phyloP scores from a whole-genome alignment of 106 monocot species.

The Platanthera zijinensis region DNA sequence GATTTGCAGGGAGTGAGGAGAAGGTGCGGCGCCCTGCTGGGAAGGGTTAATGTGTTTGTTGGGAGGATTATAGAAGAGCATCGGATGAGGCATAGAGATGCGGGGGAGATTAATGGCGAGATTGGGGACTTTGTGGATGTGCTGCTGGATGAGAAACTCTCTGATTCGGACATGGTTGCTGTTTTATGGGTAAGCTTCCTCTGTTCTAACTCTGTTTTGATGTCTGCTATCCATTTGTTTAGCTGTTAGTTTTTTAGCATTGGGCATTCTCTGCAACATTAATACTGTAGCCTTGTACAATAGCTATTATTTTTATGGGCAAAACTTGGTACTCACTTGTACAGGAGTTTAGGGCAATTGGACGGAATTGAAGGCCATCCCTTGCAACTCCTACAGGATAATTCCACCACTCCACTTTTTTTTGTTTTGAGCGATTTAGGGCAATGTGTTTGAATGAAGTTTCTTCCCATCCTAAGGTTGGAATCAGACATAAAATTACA shows the following conservation, averaged over 20 bases:
- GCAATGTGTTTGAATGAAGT: too few relatives aligned
- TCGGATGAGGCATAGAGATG: conserved; percentile 16
- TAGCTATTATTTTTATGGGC: too few relatives aligned
- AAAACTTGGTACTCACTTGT: too few relatives aligned
- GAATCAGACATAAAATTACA: too few relatives aligned
- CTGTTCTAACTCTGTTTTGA: neutral
- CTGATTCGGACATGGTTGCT: conserved; percentile 54
- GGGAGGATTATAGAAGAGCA: conserved; percentile 52
- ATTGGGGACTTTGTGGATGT: conserved; percentile 45
- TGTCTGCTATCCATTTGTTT: neutral
- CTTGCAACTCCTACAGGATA: too few relatives aligned
- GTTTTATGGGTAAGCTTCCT: conserved; percentile 39
- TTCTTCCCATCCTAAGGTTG: too few relatives aligned
- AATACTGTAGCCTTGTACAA: too few relatives aligned
- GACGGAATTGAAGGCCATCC: too few relatives aligned
- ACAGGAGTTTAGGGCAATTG: too few relatives aligned
- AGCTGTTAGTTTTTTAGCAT: neutral
- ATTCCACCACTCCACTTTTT: too few relatives aligned
- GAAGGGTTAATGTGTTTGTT: conserved; percentile 45
- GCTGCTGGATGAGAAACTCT: conserved; percentile 32
- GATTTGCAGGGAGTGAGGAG: conserved; percentile 59
- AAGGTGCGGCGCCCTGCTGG: conserved; percentile 33
- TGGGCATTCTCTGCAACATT: neutral
- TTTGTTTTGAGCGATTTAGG: too few relatives aligned
- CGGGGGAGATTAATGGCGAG: neutral